Evolutionary conservation across 495 filamentous ascomycete species (phyloP).

Genomic region (Penicillium goetzii): DNA sequence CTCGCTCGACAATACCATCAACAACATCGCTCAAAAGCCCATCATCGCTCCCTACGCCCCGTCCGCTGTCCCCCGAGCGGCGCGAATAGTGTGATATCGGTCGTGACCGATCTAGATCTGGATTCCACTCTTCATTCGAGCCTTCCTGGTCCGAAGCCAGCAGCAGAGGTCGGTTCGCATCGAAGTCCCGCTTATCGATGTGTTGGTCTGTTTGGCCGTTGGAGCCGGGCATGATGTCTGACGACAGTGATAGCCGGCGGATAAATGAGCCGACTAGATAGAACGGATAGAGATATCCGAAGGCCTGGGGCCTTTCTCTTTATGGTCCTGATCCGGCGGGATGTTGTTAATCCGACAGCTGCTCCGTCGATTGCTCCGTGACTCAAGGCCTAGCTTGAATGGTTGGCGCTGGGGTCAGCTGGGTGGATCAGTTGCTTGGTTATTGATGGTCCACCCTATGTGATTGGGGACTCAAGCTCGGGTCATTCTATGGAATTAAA

Average conservation of each 20-base stretch:
- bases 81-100: conserved; percentile 30
- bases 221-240: conserved; percentile 35
- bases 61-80: conserved; percentile 16
- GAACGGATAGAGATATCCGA: not conserved
- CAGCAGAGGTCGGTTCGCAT: conserved; percentile 52
- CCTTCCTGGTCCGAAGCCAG: conserved; percentile 39
- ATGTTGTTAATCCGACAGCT: conserved; percentile 5
- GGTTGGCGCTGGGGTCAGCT: conserved; percentile 29
- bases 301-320: not conserved
- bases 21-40: conserved; percentile 64
- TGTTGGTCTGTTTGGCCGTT: conserved; percentile 26
- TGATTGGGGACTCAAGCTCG: conserved; percentile 21
- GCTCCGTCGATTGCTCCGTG: conserved; percentile 5
- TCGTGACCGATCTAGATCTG: conserved; percentile 19
- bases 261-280: not conserved
- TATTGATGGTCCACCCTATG: conserved; percentile 24
- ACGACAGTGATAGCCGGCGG: not conserved
- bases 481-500: conserved; percentile 6
- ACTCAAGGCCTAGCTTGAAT: conserved; percentile 18
- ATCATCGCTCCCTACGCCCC: conserved; percentile 44
- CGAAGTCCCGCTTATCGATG: conserved; percentile 66
- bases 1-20: conserved; percentile 61
- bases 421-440: conserved; percentile 34
- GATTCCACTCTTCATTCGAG: conserved; percentile 18
- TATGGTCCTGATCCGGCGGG: not conserved